Conservation (phyloP, 2,329 filamentous ascomycete genomes). For the Saccharata proteae region DNA sequence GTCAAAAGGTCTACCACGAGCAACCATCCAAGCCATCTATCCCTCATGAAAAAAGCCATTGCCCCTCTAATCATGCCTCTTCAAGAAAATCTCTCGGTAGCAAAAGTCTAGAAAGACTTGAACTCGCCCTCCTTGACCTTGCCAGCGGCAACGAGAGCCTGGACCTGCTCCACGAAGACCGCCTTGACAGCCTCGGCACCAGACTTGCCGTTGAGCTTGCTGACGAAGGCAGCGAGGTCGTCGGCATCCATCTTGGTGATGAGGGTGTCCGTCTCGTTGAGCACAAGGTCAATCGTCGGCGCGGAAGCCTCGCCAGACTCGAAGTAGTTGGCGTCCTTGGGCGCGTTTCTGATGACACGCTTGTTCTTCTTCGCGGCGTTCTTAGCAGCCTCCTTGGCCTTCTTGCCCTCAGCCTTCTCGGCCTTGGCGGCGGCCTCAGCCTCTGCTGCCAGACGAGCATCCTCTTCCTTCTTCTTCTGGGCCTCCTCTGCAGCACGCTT, state of each 20-base stretch:
- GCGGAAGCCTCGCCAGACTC: conserved; percentile 57
- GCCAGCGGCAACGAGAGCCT: conserved; percentile 65
- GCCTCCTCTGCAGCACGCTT: conserved; percentile 81
- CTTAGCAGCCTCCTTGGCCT: conserved; percentile 97
- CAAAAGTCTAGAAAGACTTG: conserved; percentile 43
- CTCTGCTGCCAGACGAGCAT: conserved; percentile 66
- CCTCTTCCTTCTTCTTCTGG: conserved; percentile 69
- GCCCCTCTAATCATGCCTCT: background rate
- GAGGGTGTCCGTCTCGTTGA: conserved; percentile 75
- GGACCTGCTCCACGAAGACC: conserved; percentile 66
- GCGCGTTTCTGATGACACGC: conserved; percentile 82
- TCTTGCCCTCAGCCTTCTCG: conserved; percentile 75
- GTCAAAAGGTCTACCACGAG: too few relatives aligned
- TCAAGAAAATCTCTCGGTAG: too few relatives aligned
- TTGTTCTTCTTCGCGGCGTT: conserved; percentile 99
- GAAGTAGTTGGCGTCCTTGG: conserved; percentile 99
- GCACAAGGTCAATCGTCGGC: conserved; percentile 66
- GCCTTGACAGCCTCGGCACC: conserved; percentile 74
- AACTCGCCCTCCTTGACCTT: conserved; percentile 77
- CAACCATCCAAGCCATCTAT: background rate
- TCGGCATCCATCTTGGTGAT: conserved; percentile 83
- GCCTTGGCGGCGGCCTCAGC: conserved; percentile 79
- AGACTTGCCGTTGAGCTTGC: conserved; percentile 66
- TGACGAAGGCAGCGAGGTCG: conserved; percentile 73
- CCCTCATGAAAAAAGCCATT: too few relatives aligned